phyloP scores from a whole-genome alignment of 2,329 filamentous ascomycete species.

The Tricladium varicosporioides region DNA sequence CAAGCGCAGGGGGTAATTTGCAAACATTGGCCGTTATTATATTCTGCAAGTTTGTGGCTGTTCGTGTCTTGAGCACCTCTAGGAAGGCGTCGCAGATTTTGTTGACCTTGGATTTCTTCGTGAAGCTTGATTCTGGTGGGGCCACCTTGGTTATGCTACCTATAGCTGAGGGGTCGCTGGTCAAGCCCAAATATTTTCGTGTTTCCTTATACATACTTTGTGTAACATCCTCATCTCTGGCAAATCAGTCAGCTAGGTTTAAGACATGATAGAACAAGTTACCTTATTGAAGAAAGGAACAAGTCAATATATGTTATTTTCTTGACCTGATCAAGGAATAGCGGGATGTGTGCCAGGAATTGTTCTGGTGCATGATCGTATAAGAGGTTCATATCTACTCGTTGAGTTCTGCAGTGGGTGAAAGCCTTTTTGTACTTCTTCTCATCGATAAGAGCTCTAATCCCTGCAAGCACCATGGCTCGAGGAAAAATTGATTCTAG shows the following conservation, averaged over 20 bases:
- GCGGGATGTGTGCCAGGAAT: conserved; percentile 71
- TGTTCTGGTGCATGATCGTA: conserved; percentile 89
- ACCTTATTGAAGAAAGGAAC: conserved; percentile 84
- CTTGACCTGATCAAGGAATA: conserved; percentile 82
- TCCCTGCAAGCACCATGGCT: conserved; percentile 87
- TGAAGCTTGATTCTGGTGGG: conserved; percentile 17
- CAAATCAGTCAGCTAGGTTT: conserved; percentile 26
- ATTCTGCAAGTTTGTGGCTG: conserved; percentile 74
- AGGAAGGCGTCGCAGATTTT: conserved; percentile 84
- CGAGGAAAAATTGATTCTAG: conserved; percentile 92
- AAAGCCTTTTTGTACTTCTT: conserved; percentile 85
- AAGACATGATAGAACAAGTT: conserved; percentile 18
- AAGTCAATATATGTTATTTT: conserved; percentile 83
- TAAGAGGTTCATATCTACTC: conserved; percentile 97
- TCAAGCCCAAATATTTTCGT: conserved; percentile 42
- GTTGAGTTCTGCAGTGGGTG: conserved; percentile 81
- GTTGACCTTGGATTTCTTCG: conserved; percentile 68
- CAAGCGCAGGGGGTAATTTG: conserved; percentile 86
- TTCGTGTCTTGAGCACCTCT: conserved; percentile 58
- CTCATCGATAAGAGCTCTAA: conserved; percentile 74
- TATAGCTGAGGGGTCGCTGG: conserved; percentile 29
- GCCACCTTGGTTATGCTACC: conserved; percentile 18
- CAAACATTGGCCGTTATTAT: conserved; percentile 93
- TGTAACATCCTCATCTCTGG: conserved; percentile 84
- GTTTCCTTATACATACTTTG: conserved; percentile 94